A percentile compares a stretch with the other conserved stretches of the same genome.
These are phyloP conservation scores for Trichoderma reesei DNA, from an alignment of 495 filamentous ascomycete species.

Conservation along the genomic window DNA sequence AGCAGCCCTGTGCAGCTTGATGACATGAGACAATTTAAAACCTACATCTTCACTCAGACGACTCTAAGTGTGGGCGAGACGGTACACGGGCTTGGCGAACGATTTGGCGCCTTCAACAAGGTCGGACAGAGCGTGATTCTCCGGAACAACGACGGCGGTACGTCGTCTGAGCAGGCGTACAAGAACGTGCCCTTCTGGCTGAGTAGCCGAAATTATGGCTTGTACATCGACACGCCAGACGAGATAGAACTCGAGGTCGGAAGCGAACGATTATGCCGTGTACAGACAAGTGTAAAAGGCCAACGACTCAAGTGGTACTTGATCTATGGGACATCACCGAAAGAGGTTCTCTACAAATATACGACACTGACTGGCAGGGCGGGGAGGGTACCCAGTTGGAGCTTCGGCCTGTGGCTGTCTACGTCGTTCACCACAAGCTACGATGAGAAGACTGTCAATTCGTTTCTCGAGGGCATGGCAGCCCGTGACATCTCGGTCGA, in stretches of 20 bases:
- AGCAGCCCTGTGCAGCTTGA: conserved; percentile 40
- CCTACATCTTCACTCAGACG: conserved; percentile 54
- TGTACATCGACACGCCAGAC: conserved; percentile 56
- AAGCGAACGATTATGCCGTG: conserved; percentile 53
- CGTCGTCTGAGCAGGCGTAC: conserved; percentile 60
- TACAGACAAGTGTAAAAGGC: conserved; percentile 52
- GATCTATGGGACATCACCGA: conserved; percentile 56
- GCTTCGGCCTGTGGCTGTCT: conserved; percentile 61
- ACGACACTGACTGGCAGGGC: conserved; percentile 51
- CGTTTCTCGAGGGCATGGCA: conserved; percentile 59
- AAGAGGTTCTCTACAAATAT: conserved; percentile 56
- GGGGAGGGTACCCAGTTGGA: conserved; percentile 54
- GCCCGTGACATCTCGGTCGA: conserved; percentile 54
- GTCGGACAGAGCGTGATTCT: conserved; percentile 58
- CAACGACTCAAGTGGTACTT: conserved; percentile 54
- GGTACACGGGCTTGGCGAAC: conserved; percentile 59
- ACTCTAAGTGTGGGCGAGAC: conserved; percentile 57
- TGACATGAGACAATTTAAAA: conserved; percentile 45
- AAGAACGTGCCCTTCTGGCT: conserved; percentile 68
- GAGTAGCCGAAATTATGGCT: conserved; percentile 56
- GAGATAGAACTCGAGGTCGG: conserved; percentile 56
- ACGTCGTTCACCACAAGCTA: conserved; percentile 65
- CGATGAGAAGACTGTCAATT: conserved; percentile 54
- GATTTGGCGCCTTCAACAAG: conserved; percentile 62
- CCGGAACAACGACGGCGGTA: conserved; percentile 67